phyloP scores from a whole-genome alignment of 345 rosid genomes.

The Populus deltoides region DNA sequence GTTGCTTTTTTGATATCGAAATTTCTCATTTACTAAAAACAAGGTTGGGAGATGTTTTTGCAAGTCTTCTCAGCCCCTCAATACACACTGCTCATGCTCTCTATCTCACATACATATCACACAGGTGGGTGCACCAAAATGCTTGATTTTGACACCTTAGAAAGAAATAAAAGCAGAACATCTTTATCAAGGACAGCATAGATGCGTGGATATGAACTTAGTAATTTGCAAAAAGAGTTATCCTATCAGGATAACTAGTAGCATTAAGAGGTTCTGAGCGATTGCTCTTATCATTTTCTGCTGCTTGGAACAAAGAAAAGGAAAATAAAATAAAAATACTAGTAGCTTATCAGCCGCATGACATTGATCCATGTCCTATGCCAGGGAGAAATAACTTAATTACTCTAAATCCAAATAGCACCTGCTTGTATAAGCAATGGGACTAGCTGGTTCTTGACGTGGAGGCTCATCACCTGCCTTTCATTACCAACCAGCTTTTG shows the following conservation, averaged over 20 bases:
- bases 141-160: not conserved
- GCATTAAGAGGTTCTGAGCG: not conserved
- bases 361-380: not conserved
- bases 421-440: constrained; percentile 32
- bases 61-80: not conserved
- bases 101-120: no score
- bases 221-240: no score
- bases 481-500: constrained; percentile 25
- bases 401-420: constrained; percentile 27
- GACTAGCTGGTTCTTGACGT: constrained; percentile 26
- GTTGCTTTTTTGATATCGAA: no score
- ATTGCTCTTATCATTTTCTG: not conserved
- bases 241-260: not conserved
- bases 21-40: no score
- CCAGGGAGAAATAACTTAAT: no score
- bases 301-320: not conserved
- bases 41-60: no score
- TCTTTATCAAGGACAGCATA: not conserved
- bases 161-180: not conserved
- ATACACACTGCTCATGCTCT: not conserved
- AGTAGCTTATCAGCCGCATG: not conserved
- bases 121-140: no score
- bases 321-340: not conserved
- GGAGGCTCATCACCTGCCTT: constrained; percentile 31
- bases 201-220: not conserved